These are phyloP conservation scores for Termitomyces eurrhizus DNA, from an alignment of 768 basidiomycete genomes.

Conservation along the genomic window DNA sequence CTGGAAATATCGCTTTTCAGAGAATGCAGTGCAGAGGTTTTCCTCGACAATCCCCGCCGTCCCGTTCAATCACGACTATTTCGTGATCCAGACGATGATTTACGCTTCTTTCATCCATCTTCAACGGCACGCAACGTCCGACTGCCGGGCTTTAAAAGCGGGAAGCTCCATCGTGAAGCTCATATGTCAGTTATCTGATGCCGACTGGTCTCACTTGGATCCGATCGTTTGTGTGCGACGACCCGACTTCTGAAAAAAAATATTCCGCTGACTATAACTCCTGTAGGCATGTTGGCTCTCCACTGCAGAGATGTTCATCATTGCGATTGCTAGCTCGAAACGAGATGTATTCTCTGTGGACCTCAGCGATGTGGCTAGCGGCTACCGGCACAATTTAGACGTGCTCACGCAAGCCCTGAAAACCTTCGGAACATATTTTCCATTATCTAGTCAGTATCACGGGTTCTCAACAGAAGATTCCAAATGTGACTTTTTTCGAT, in stretches of 20 bases:
- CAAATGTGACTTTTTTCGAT: background rate
- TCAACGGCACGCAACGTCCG: conserved; percentile 34
- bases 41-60: conserved; percentile 25
- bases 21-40: conserved; percentile 44
- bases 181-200: conserved; percentile 42
- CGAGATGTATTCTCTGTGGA: conserved; percentile 4
- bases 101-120: conserved; percentile 50
- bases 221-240: conserved; percentile 48
- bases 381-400: conserved; percentile 10
- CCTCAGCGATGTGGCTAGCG: conserved; percentile 4
- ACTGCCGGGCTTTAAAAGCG: conserved; percentile 39
- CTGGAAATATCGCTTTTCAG: conserved; percentile 32
- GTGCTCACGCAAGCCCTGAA: conserved; percentile 16
- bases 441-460: conserved; percentile 14
- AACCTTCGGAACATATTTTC: conserved; percentile 14
- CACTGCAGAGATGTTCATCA: conserved; percentile 18
- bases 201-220: conserved; percentile 51
- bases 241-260: background rate
- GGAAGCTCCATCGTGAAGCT: conserved; percentile 40
- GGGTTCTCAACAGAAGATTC: background rate
- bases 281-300: conserved; percentile 18
- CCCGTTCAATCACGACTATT: conserved; percentile 11
- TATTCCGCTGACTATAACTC: background rate
- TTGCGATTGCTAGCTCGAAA: conserved; percentile 9
- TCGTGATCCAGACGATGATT: conserved; percentile 40